Conservation (phyloP, 768 basidiomycete species). For the Amanita subjunquillea region DNA sequence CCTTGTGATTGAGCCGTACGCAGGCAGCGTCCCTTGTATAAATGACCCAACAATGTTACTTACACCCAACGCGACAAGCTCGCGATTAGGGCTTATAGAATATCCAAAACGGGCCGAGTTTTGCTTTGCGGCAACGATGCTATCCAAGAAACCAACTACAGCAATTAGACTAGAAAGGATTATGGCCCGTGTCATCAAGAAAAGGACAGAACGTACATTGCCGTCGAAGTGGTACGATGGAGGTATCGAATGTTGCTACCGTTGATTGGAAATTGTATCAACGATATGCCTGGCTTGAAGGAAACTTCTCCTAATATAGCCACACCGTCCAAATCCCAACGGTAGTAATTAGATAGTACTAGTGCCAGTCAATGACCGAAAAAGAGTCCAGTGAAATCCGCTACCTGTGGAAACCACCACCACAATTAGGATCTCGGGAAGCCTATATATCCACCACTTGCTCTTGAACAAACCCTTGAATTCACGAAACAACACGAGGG, state of each 20-base stretch:
- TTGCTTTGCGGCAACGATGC: slow-evolving; percentile 93
- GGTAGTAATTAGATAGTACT: slow-evolving; percentile 63
- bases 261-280: slow-evolving; percentile 68
- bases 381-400: slow-evolving; percentile 3
- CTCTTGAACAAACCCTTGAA: slow-evolving; percentile 49
- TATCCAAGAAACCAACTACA: slow-evolving; percentile 87
- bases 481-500: slow-evolving; percentile 52
- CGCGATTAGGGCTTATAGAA: slow-evolving; percentile 87
- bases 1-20: slow-evolving; percentile 91
- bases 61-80: slow-evolving; percentile 86
- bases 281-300: slow-evolving; percentile 44
- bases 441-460: slow-evolving; percentile 61
- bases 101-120: slow-evolving; percentile 79
- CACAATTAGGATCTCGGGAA: slow-evolving; percentile 87
- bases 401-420: slow-evolving; percentile 80
- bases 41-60: slow-evolving; percentile 74
- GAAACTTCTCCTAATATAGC: slow-evolving; percentile 76
- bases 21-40: slow-evolving; percentile 83
- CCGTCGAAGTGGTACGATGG: slow-evolving; percentile 74
- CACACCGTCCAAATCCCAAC: slow-evolving; percentile 74
- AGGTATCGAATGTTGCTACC: slow-evolving; percentile 52
- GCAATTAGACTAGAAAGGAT: slow-evolving; percentile 48
- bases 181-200: background rate
- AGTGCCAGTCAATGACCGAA: background rate
- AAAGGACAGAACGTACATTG: slow-evolving; percentile 38